Evolutionary conservation across 2,329 filamentous ascomycete species (phyloP), one percentile per base, ranked within the genome.

Genomic region (Fusarium armeniacum): DNA sequence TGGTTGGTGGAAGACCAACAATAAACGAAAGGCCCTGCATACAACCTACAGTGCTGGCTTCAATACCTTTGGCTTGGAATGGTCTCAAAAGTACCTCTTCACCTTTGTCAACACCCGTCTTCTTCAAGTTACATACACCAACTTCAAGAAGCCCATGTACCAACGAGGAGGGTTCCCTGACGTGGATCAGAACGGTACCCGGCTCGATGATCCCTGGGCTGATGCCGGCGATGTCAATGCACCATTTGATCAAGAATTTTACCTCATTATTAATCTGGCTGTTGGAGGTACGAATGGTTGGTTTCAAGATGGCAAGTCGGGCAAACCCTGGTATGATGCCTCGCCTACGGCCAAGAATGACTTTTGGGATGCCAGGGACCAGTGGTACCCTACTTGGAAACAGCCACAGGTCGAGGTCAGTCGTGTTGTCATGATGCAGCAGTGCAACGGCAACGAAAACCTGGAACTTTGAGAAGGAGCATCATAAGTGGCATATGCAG

Each of bases 41-140:
- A 92, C 90, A 7, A 93, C 91, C 2, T 97, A 91, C 78, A 80
- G 89, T 33, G 80, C 83, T 2, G 86, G 81, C 26, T 93, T 89
- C 82, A 92, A 97, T 82, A 93, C 87, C 0, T 97, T 90, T 74
- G 93, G 93, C 16, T 79, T 97, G 4, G 93, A 97, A 80, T 97
- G 93, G 93, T 93, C 89, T 53, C 87, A 95, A 73, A 95, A 94
- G 79, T 96, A 97, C 78, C 83, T 96, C 63, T 97, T 95, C 82
- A 94, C 92, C 26, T 97, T 94, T 77, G 86, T 97, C 82, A 91
- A 96, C 84, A 91, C 87, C 46, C 90, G 91, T 15, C 87, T 97
- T 22, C 83, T 94, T 30, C 92, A 95, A 78, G 92, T 95, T 53
- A 85, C 93, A 66, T 97, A 94, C 83, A 90, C 87, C 72, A 92